These are phyloP conservation scores for Talaromyces sp. DNA, from an alignment of 2,329 filamentous ascomycete genomes.

Conservation along the genomic window DNA sequence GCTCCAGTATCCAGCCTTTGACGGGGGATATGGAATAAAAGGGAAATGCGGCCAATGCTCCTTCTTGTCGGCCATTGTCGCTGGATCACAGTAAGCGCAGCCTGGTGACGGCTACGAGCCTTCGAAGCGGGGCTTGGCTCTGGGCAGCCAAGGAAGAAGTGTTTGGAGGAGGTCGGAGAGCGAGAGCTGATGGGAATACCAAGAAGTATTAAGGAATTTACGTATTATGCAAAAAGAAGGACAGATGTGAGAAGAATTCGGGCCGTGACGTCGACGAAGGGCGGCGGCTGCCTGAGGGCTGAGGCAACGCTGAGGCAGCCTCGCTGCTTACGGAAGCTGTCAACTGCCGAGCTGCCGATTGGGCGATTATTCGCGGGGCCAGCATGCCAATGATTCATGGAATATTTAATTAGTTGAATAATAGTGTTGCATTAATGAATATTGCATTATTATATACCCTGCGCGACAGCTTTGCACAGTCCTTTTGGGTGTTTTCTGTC, in stretches of 20 bases:
- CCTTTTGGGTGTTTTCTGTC: background rate
- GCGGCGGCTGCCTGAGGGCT: background rate
- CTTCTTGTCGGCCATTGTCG: background rate
- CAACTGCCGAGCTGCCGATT: background rate
- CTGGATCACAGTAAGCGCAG: background rate
- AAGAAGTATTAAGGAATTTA: background rate
- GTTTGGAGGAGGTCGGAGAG: background rate
- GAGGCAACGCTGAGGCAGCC: background rate
- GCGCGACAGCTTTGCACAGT: no score
- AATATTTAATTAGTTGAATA: no score
- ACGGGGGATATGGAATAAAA: constrained; percentile 39
- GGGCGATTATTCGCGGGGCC: no score
- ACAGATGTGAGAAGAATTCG: background rate
- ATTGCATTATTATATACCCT: no score
- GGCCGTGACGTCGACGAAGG: background rate
- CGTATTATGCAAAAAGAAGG: background rate
- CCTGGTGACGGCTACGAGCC: background rate
- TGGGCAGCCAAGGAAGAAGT: background rate
- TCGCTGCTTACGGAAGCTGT: background rate
- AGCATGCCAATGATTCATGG: background rate
- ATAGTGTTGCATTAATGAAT: background rate
- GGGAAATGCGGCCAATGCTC: constrained; percentile 20
- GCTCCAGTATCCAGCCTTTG: constrained; percentile 58
- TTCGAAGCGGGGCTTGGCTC: background rate
- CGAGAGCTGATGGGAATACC: background rate